A percentile compares a stretch with the other conserved stretches of the same genome.
Conservation (phyloP, 768 basidiomycete species). For the Psilocybe tampanensis region DNA sequence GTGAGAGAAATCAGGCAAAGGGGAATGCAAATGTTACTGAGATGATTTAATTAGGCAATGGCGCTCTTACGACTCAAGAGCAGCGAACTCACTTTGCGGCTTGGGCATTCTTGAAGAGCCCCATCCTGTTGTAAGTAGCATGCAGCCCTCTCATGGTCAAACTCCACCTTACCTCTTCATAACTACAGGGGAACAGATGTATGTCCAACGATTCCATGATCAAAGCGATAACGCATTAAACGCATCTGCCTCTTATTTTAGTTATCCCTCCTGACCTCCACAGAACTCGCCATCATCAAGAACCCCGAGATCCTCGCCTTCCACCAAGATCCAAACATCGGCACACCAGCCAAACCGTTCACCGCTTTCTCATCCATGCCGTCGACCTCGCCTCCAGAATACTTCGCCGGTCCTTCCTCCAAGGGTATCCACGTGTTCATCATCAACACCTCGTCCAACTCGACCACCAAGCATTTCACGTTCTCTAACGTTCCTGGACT, state of each 20-base stretch:
- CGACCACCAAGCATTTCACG: constrained; percentile 45
- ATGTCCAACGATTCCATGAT: constrained; percentile 15
- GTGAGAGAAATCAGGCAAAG: constrained; percentile 6
- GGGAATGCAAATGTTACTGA: background rate
- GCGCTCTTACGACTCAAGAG: constrained; percentile 49
- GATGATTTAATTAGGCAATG: constrained; percentile 39
- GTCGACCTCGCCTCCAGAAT: constrained; percentile 50
- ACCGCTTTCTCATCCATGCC: constrained; percentile 38
- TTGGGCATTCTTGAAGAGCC: constrained; percentile 58
- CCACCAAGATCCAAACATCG: constrained; percentile 49
- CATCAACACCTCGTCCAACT: constrained; percentile 45
- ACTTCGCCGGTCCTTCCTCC: constrained; percentile 50
- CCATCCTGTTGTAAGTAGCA: constrained; percentile 48
- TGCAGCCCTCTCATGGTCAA: background rate
- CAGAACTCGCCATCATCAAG: constrained; percentile 49
- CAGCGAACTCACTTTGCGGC: constrained; percentile 59
- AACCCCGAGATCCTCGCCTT: constrained; percentile 57
- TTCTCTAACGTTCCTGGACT: constrained; percentile 51
- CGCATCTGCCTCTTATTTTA: constrained; percentile 17
- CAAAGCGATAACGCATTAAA: background rate
- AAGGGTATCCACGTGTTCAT: constrained; percentile 58
- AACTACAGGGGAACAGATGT: constrained; percentile 40
- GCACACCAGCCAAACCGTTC: constrained; percentile 52
- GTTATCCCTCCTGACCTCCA: constrained; percentile 40
- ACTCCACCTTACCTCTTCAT: background rate